Conservation (phyloP, 2,329 filamentous ascomycete genomes). For the Fusarium fracticaudum region DNA sequence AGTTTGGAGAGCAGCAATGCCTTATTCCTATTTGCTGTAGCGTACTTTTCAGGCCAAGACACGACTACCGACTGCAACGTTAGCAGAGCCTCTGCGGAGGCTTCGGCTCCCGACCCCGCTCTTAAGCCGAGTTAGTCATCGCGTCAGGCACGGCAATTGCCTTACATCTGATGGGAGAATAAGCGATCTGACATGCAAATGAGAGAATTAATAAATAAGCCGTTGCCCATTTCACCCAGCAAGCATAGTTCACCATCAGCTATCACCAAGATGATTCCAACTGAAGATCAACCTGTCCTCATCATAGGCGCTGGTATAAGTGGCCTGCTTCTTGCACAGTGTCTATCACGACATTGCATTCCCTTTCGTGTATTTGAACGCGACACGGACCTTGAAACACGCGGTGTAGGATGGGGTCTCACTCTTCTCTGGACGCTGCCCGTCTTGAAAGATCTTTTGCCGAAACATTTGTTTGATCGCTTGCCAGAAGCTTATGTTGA, state of each 20-base stretch:
- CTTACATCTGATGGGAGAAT: not conserved
- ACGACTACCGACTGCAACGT: not conserved
- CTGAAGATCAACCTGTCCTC: slow-evolving; percentile 40
- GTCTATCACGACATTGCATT: slow-evolving; percentile 46
- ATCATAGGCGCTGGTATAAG: slow-evolving; percentile 52
- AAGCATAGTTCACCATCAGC: accelerated
- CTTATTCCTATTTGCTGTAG: not conserved
- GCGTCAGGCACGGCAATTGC: not conserved
- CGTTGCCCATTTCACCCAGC: accelerated
- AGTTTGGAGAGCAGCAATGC: accelerated
- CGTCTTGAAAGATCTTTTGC: slow-evolving; percentile 61
- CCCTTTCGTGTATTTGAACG: slow-evolving; percentile 63
- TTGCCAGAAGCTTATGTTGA: slow-evolving; percentile 64
- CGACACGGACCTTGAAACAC: slow-evolving; percentile 57
- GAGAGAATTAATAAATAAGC: not conserved
- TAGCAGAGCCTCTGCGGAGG: not conserved
- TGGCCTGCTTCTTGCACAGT: slow-evolving; percentile 50
- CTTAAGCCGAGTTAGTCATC: not conserved
- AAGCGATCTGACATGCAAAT: not conserved
- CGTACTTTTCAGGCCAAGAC: not conserved
- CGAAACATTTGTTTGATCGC: slow-evolving; percentile 54
- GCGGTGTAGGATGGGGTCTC: slow-evolving; percentile 68
- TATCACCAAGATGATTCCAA: not conserved
- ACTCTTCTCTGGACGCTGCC: slow-evolving; percentile 71
- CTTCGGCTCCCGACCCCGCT: not conserved